These are phyloP conservation scores for Aspergillus quadrilineatus DNA, from an alignment of 2,329 filamentous ascomycete genomes.

Conservation along the genomic window DNA sequence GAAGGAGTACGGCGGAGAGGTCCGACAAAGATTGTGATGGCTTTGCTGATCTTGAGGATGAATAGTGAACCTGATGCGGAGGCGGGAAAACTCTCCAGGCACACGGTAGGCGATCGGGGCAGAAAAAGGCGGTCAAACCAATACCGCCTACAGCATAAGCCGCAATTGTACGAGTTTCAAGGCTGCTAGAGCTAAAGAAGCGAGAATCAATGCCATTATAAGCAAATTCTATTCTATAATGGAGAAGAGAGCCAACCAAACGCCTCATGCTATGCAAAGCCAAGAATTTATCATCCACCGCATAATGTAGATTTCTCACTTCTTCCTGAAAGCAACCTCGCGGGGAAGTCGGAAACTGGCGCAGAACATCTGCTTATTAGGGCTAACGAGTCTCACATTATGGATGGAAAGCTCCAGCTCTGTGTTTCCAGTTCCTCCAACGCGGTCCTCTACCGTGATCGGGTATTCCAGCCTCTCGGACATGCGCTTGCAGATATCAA, in stretches of 20 bases:
- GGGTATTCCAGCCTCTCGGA: conserved; percentile 59
- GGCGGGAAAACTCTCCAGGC: conserved; percentile 15
- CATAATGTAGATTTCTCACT: background rate
- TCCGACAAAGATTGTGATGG: no score
- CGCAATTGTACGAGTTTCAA: no score
- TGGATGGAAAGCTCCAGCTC: conserved; percentile 58
- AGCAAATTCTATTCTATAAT: background rate
- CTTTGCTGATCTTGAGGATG: conserved; percentile 14
- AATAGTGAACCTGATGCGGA: conserved; percentile 9
- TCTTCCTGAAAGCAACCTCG: conserved; percentile 70
- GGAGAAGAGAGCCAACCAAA: background rate
- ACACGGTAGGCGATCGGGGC: conserved; percentile 15
- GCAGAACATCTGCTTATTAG: conserved; percentile 95
- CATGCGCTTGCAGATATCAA: conserved; percentile 67
- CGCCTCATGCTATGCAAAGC: conserved; percentile 14
- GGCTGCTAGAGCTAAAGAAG: no score
- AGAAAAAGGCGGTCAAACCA: conserved; percentile 24
- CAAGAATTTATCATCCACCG: conserved; percentile 12
- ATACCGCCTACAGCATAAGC: conserved; percentile 12
- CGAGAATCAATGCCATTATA: background rate
- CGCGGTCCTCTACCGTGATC: conserved; percentile 55
- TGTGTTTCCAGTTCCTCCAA: conserved; percentile 54
- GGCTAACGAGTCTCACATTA: conserved; percentile 82
- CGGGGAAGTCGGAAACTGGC: conserved; percentile 82
- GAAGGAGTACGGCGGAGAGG: no score